Evolutionary conservation across 78 protist species (phyloP).

Genomic region (Dictyostelium brefeldianum): DNA sequence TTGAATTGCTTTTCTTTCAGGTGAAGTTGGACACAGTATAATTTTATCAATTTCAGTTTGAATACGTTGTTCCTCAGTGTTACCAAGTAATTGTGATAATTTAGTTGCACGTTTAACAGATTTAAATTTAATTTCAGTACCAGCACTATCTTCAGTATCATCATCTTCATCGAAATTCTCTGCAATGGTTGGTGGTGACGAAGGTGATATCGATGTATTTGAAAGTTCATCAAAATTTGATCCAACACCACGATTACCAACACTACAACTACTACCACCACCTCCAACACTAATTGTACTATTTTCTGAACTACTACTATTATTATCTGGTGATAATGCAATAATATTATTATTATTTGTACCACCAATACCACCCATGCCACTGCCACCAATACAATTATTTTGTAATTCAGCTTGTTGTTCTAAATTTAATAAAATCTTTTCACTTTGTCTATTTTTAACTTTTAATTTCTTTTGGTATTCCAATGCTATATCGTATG

Average conservation of each 20-base stretch:
- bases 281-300: not conserved
- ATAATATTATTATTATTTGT: not conserved
- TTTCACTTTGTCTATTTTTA: conserved; percentile 27
- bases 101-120: conserved; percentile 41
- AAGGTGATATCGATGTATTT: conserved; percentile 40
- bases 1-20: conserved; percentile 51
- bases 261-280: no score
- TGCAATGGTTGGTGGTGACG: conserved; percentile 1
- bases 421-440: not conserved
- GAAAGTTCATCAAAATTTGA: not conserved
- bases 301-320: not conserved
- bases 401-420: not conserved
- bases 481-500: conserved; percentile 62
- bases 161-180: not conserved
- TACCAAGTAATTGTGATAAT: conserved; percentile 61
- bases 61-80: conserved; percentile 58
- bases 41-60: conserved; percentile 72
- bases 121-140: not conserved
- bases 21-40: conserved; percentile 37
- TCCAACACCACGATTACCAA: not conserved
- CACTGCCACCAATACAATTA: not conserved
- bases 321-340: not conserved
- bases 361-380: not conserved
- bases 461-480: conserved; percentile 40
- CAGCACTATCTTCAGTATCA: not conserved